Evolutionary conservation across 2,329 filamentous ascomycete genomes (phyloP), one percentile per base, ranked within the genome.

Genomic region (Penicillium sp.): DNA sequence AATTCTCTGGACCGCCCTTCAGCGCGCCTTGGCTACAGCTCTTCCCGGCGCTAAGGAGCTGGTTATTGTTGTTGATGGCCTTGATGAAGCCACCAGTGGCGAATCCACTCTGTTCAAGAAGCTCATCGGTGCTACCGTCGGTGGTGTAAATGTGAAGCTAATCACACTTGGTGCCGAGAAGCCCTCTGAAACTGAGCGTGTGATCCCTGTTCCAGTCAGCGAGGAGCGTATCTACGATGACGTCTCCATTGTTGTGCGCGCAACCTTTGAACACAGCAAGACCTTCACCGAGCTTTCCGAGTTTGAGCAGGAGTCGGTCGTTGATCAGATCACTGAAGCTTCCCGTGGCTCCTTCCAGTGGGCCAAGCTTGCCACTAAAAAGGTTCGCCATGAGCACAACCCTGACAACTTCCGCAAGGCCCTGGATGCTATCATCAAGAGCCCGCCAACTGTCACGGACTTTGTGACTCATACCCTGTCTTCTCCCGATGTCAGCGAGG

Each of bases 281-380:
- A 40, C 42, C 3, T 69, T 66, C 47, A 38, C 24, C 1, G 32
- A 46, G 2, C 49, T 70, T 47, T 44, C 58, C 5, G 60, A 67
- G 29, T 47, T 63, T 5, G 61, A 68, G 28, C 65, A 64, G 36
- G 69, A 71, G 40, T 58, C 59, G 0, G 45, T 60, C 0, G 53
- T 69, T 16, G 60, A 60, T n/a, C 57, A 58, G 2, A 59, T 72
- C 28, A 52, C 61, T 1, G 57, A 67, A 24, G 64, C 61, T 8
- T 59, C 69, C 5, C 56, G 62, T 8, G 64, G 67, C 7, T 70
- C 68, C 5, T 70, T 72, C 46, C 59, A 71, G 0, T 69, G 66
- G 63, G 69, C 66, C 3, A 71, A 69, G 50, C 58, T 71, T 6
- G 62, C 60, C 7, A 44, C 63, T 1, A 67, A 66, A 50, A 55